These are phyloP conservation scores for Starmerella floricola DNA, from an alignment of 805 yeast species.

Conservation along the genomic window DNA sequence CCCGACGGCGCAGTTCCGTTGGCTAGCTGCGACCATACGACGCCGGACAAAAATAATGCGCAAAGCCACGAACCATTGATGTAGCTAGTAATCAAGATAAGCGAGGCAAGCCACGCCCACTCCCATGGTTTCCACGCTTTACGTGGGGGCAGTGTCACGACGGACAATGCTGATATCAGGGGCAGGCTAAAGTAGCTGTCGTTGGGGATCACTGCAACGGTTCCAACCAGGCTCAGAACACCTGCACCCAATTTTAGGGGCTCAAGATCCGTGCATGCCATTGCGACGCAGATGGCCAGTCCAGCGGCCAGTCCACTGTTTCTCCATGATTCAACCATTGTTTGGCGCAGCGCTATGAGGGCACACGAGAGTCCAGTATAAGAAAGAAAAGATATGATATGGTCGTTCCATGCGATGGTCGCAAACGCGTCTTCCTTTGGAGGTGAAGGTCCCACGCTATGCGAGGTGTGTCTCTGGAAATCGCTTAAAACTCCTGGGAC, in stretches of 20 bases:
- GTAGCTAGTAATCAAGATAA: neutral
- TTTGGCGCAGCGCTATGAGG: slow-evolving; percentile 6
- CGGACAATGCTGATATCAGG: slow-evolving; percentile 1
- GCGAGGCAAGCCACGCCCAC: slow-evolving; percentile 1
- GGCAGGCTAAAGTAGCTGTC: neutral
- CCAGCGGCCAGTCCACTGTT: slow-evolving; percentile 10
- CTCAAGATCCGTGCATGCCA: neutral
- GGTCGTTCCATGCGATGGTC: slow-evolving; percentile 6
- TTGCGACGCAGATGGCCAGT: slow-evolving; percentile 5
- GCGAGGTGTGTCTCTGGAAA: slow-evolving; percentile 30
- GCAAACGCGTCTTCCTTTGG: slow-evolving; percentile 1
- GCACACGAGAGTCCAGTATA: slow-evolving; percentile 14
- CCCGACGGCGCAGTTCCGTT: neutral
- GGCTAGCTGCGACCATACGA: slow-evolving; percentile 8
- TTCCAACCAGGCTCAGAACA: slow-evolving; percentile 1
- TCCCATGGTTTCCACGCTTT: neutral
- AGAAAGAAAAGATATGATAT: slow-evolving; percentile 6
- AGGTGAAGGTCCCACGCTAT: slow-evolving; percentile 9
- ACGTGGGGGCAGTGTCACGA: slow-evolving; percentile 1
- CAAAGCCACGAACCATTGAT: neutral
- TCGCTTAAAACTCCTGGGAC: slow-evolving; percentile 30
- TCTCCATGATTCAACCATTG: neutral
- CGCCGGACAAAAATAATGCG: neutral
- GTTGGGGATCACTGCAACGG: slow-evolving; percentile 3
- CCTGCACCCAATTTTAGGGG: slow-evolving; percentile 3